A percentile compares a stretch with the other conserved stretches of the same genome.
Conservation (phyloP, 805 yeast species). For the Pichia nakasei region DNA sequence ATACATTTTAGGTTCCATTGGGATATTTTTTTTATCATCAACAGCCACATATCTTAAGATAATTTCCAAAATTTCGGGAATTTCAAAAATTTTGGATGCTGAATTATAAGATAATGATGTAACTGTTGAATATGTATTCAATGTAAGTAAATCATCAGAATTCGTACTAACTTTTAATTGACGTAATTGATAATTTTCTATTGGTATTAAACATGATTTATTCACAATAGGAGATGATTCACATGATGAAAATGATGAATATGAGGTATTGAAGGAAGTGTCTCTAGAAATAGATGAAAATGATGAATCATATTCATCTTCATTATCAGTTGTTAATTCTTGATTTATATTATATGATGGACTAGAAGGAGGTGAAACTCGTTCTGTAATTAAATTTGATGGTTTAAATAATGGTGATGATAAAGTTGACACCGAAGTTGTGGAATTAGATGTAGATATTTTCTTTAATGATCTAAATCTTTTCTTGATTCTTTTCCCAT, state of each 20-base stretch:
- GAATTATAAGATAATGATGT: background rate
- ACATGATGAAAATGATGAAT: background rate
- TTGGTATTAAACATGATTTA: background rate
- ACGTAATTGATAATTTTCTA: background rate
- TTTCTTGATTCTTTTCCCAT: slow-evolving; percentile 1
- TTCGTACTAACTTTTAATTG: background rate
- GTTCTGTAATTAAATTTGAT: background rate
- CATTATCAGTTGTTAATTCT: background rate
- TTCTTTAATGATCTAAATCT: slow-evolving; percentile 4
- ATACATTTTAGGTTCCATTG: slow-evolving; percentile 49
- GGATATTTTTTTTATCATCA: slow-evolving; percentile 37
- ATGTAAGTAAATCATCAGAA: background rate
- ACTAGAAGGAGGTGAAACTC: slow-evolving; percentile 7
- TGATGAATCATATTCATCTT: slow-evolving; percentile 5
- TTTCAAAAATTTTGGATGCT: slow-evolving; percentile 39
- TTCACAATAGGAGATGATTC: slow-evolving; percentile 4
- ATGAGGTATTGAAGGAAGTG: slow-evolving; percentile 2
- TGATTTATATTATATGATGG: background rate
- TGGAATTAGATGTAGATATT: background rate
- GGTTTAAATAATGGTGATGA: background rate
- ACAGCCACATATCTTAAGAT: slow-evolving; percentile 56
- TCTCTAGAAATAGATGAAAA: slow-evolving; percentile 4
- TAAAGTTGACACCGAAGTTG: background rate
- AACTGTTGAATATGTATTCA: background rate
- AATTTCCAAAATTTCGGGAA: slow-evolving; percentile 65